These are phyloP conservation scores for Penicillium nordicum DNA, from an alignment of 2,329 filamentous ascomycete species.

Conservation along the genomic window DNA sequence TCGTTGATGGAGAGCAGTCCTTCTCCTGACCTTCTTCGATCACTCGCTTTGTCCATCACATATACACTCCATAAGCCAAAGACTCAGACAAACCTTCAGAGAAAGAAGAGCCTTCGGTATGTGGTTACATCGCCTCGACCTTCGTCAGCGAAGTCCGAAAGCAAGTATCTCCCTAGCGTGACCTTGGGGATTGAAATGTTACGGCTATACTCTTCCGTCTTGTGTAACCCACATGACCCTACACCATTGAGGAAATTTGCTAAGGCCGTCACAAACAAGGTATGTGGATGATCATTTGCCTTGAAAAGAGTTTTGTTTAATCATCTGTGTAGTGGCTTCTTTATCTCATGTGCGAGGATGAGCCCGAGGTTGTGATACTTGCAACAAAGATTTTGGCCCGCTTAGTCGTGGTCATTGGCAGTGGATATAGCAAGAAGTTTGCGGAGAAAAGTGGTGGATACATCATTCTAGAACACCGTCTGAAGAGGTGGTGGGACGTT, in stretches of 20 bases:
- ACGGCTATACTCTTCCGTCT: slow-evolving; percentile 70
- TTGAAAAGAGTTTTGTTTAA: slow-evolving; percentile 6
- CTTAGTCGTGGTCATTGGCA: slow-evolving; percentile 76
- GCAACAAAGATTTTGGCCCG: slow-evolving; percentile 80
- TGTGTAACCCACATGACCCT: slow-evolving; percentile 69
- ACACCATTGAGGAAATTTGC: slow-evolving; percentile 80
- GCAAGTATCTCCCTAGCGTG: slow-evolving; percentile 53
- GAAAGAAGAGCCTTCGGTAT: slow-evolving; percentile 45
- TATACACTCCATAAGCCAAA: slow-evolving; percentile 74
- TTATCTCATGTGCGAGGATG: slow-evolving; percentile 82
- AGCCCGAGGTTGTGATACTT: slow-evolving; percentile 76
- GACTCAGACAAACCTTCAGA: slow-evolving; percentile 40
- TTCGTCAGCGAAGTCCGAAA: slow-evolving; percentile 34
- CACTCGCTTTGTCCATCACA: slow-evolving; percentile 86
- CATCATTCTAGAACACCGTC: slow-evolving; percentile 72
- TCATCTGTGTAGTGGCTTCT: slow-evolving; percentile 68
- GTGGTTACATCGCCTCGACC: slow-evolving; percentile 28
- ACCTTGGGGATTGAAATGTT: slow-evolving; percentile 73
- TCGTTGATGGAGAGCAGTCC: slow-evolving; percentile 76
- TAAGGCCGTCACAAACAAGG: slow-evolving; percentile 91
- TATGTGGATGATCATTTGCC: slow-evolving; percentile 39
- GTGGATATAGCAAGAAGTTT: slow-evolving; percentile 80
- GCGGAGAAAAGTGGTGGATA: slow-evolving; percentile 84
- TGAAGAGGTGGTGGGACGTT: slow-evolving; percentile 86
- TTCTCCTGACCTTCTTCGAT: slow-evolving; percentile 79